These are phyloP conservation scores for Saitoella complicata DNA, from an alignment of 805 yeast species.

Conservation along the genomic window DNA sequence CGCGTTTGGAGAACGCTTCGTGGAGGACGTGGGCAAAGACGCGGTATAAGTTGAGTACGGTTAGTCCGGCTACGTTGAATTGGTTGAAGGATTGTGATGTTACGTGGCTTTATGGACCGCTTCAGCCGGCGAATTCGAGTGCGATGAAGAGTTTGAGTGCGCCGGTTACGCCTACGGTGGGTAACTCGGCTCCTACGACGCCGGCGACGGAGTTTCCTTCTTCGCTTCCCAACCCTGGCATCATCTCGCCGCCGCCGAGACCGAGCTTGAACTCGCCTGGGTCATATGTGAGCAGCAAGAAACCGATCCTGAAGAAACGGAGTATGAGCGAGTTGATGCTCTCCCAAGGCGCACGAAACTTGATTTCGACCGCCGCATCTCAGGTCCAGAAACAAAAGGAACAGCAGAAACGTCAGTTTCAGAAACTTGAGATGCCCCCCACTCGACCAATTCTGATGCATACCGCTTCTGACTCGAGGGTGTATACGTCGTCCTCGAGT, in stretches of 20 bases:
- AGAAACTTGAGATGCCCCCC: neutral
- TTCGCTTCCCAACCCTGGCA: neutral
- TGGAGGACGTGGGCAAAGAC: slow-evolving; percentile 96
- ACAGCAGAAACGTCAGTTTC: slow-evolving; percentile 8
- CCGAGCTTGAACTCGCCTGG: slow-evolving; percentile 1
- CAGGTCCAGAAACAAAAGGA: slow-evolving; percentile 10
- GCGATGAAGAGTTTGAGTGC: slow-evolving; percentile 2
- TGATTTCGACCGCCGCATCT: slow-evolving; percentile 10
- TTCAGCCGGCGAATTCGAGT: slow-evolving; percentile 27
- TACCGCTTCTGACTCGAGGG: slow-evolving; percentile 7
- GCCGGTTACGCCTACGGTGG: too few relatives aligned
- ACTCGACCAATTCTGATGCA: neutral
- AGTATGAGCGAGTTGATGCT: slow-evolving; percentile 71
- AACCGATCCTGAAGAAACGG: slow-evolving; percentile 79
- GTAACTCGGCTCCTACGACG: slow-evolving; percentile 3
- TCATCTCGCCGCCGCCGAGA: neutral
- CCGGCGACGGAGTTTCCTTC: slow-evolving; percentile 5
- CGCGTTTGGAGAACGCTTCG: slow-evolving; percentile 64
- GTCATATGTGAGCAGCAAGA: slow-evolving; percentile 21
- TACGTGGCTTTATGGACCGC: slow-evolving; percentile 95
- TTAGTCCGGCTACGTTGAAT: slow-evolving; percentile 78
- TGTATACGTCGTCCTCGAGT: slow-evolving; percentile 1
- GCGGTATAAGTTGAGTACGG: slow-evolving; percentile 47
- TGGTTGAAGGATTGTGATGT: slow-evolving; percentile 97
- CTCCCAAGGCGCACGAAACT: slow-evolving; percentile 14